phyloP scores from a whole-genome alignment of 805 yeast species.

The Metschnikowia colocasiae region DNA sequence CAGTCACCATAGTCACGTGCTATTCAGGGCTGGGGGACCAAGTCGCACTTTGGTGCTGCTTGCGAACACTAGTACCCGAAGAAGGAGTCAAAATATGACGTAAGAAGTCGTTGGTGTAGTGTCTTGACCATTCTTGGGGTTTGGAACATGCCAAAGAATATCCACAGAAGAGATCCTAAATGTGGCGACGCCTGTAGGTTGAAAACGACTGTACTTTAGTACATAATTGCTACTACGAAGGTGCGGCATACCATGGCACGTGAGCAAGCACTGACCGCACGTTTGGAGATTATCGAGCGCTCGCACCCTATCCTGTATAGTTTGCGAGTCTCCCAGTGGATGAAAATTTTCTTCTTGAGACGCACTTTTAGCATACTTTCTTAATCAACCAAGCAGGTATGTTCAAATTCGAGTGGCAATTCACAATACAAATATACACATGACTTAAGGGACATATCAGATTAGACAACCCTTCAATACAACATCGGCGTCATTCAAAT shows the following conservation, averaged over 20 bases:
- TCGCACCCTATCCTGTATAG: constrained; percentile 16
- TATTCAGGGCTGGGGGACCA: constrained; percentile 4
- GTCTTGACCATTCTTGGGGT: not conserved
- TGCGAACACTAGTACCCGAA: not conserved
- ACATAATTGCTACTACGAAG: not conserved
- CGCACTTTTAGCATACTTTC: constrained; percentile 15
- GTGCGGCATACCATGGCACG: not conserved
- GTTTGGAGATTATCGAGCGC: not conserved
- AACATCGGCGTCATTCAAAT: not conserved
- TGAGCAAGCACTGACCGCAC: not conserved
- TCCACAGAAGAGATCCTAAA: no score
- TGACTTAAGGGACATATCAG: not conserved
- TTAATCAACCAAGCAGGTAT: constrained; percentile 20
- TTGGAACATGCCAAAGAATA: not conserved
- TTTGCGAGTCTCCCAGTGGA: constrained; percentile 13
- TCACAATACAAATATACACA: not conserved
- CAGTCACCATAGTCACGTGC: constrained; percentile 17
- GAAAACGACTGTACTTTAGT: not conserved
- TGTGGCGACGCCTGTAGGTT: not conserved
- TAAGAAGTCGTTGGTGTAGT: not conserved
- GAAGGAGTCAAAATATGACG: not conserved
- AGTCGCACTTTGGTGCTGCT: not conserved
- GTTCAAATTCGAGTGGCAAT: constrained; percentile 8
- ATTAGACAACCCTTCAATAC: not conserved
- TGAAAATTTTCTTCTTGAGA: constrained; percentile 19